phyloP scores from a whole-genome alignment of 2,329 filamentous ascomycete genomes.

The Fusarium sulawesiense region DNA sequence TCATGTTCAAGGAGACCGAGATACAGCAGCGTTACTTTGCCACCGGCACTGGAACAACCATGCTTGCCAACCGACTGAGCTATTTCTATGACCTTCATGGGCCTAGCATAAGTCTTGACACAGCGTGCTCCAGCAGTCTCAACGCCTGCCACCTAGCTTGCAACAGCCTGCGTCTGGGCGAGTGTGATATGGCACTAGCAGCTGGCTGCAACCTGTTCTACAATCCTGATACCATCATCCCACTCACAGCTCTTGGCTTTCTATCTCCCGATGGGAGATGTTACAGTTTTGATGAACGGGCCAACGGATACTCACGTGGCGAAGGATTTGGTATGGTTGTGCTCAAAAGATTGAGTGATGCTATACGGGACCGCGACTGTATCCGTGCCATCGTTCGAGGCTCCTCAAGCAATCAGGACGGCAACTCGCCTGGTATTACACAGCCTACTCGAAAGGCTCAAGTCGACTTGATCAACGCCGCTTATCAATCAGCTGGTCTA shows the following conservation, averaged over 20 bases:
- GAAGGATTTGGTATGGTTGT: conserved; percentile 2
- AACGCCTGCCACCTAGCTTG: conserved; percentile 7
- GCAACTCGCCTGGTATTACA: conserved; percentile 7
- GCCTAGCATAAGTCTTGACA: conserved; percentile 11
- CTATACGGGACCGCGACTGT: conserved; percentile 1
- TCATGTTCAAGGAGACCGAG: conserved; percentile 13
- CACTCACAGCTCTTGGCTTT: conserved; percentile 3
- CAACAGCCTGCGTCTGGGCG: background rate
- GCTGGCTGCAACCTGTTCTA: conserved; percentile 10
- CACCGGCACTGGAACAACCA: conserved; percentile 8
- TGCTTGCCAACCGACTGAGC: conserved; percentile 13
- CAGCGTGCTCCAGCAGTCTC: conserved; percentile 6
- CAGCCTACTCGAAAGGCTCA: conserved; percentile 1
- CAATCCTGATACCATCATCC: conserved; percentile 8
- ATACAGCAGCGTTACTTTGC: conserved; percentile 7
- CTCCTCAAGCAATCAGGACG: conserved; percentile 6
- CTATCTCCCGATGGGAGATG: conserved; percentile 9
- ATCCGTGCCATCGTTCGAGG: conserved; percentile 8
- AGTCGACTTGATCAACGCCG: conserved; percentile 4
- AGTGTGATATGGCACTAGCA: conserved; percentile 8
- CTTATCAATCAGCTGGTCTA: background rate
- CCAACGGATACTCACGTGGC: conserved; percentile 2
- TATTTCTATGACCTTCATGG: conserved; percentile 11
- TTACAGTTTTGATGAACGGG: background rate
- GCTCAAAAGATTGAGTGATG: conserved; percentile 5